Percentiles rank a stretch among this genome's conserved stretches.
Evolutionary conservation across 1,139 yeast species (phyloP).

Genomic region (Hansenula lynferdii): DNA sequence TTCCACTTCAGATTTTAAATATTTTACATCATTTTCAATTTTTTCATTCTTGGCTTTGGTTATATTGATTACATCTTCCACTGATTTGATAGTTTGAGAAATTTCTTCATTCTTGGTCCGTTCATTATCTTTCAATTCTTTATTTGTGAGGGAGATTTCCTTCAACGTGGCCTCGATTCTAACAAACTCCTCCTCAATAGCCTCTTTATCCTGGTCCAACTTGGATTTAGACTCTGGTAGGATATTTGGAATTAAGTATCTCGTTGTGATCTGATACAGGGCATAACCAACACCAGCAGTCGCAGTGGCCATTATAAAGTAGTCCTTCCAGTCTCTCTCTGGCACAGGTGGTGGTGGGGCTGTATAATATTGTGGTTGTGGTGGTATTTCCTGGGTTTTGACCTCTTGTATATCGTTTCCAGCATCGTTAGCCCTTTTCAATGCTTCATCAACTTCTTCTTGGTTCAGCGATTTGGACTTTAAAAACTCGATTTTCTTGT

Average conservation of each 20-base stretch:
- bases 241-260: slow-evolving; percentile 76
- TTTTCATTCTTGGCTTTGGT: slow-evolving; percentile 67
- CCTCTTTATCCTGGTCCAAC: slow-evolving; percentile 77
- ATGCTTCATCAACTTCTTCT: slow-evolving; percentile 79
- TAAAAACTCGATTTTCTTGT: slow-evolving; percentile 82
- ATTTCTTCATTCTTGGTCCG: slow-evolving; percentile 60
- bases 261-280: slow-evolving; percentile 69
- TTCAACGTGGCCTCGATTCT: slow-evolving; percentile 74
- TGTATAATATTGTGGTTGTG: slow-evolving; percentile 23
- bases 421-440: slow-evolving; percentile 46
- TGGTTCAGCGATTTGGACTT: slow-evolving; percentile 80
- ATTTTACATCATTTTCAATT: slow-evolving; percentile 76
- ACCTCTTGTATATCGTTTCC: too few species aligned
- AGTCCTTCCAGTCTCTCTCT: slow-evolving; percentile 92
- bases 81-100: slow-evolving; percentile 59
- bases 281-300: slow-evolving; percentile 91
- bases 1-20: slow-evolving; percentile 77
- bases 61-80: slow-evolving; percentile 61
- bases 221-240: slow-evolving; percentile 81
- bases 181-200: slow-evolving; percentile 75
- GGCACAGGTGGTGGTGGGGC: slow-evolving; percentile 75
- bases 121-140: slow-evolving; percentile 61
- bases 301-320: slow-evolving; percentile 97
- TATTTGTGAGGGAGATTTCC: slow-evolving; percentile 68
- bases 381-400: too few species aligned